Base-by-base conservation (phyloP, 768 basidiomycete genomes). In the Albatrellus ellisii region DNA sequence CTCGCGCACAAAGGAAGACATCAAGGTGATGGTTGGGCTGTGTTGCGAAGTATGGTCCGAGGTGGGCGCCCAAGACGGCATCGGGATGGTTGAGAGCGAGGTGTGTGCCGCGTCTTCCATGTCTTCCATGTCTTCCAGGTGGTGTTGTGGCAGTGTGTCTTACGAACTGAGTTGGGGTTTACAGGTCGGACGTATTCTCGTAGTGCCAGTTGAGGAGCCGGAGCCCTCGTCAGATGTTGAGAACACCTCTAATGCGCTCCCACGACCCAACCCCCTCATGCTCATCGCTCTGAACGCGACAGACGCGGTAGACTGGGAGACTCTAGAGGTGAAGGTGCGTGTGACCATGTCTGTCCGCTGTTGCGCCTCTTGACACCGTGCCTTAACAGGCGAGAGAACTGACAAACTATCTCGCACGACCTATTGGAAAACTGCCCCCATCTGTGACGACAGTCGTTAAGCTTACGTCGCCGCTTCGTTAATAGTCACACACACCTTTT, bases 31-130 rank as follows among this genome's bases (percentile, higher is more conserved):
- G 21, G 79, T 78, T 6, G 84, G 84, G 12, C 60, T 88, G 24
- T 73, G 75, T 31, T 73, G 74, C 8, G 83, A 86, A 56, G 66
- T 84, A 26, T 88, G 85, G 84, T 74, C 74, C 39, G 84, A 87
- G 59, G 81, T 77, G 21, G 68, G 65, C 46, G 75, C 72, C 18
- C 67, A 76, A 35, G n/a, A n/a, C n/a, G 76, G 73, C 8, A 63
- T 67, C 34, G 81, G 79, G 14, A 80, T 79, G 75, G 78, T 77
- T 3, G 83, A 87, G 46, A 77, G 78, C 56, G 83, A 87, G 71
- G 84, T 84, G 50, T 52, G 66, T 57, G 1, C n/a, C 11, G 6
- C 3, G 14, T 22, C 2, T 36, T 21, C 4, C 36, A n/a, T n/a
- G n/a, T n/a, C n/a, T n/a, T n/a, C n/a, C n/a, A n/a, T 17, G 10